A percentile compares a stretch with the other conserved stretches of the same genome.
Evolutionary conservation across 148 eudicot genomes (phyloP).

Genomic region (Spergularia marina): DNA sequence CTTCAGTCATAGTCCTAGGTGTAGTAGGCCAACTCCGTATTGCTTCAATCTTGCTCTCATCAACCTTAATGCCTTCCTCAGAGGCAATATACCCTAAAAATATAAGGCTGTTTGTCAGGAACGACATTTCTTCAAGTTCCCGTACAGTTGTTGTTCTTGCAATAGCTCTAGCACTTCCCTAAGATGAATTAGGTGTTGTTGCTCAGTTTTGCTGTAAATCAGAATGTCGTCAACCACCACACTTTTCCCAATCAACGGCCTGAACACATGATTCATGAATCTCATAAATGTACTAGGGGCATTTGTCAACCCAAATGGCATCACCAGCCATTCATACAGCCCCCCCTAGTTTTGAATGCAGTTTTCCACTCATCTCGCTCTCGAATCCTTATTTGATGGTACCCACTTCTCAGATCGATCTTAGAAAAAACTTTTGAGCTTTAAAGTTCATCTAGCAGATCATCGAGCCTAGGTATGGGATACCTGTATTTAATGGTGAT

Average conservation of each 20-base stretch:
- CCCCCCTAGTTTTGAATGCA: background rate
- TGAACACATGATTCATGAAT: background rate
- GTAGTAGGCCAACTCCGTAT: background rate
- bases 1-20: background rate
- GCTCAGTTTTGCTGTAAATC: background rate
- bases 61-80: background rate
- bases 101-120: background rate
- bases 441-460: background rate
- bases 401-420: too few relatives aligned
- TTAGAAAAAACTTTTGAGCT: background rate
- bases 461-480: background rate
- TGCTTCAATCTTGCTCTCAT: background rate
- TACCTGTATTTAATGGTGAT: background rate
- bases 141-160: background rate
- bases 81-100: background rate
- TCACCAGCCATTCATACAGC: background rate
- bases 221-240: too few relatives aligned
- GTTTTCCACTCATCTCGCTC: background rate
- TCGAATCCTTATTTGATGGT: too few relatives aligned
- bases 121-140: background rate
- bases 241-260: too few relatives aligned
- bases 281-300: background rate
- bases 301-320: background rate
- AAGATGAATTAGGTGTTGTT: background rate
- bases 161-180: background rate